phyloP scores from a whole-genome alignment of 495 filamentous ascomycete species.

The Bacidia rubella region DNA sequence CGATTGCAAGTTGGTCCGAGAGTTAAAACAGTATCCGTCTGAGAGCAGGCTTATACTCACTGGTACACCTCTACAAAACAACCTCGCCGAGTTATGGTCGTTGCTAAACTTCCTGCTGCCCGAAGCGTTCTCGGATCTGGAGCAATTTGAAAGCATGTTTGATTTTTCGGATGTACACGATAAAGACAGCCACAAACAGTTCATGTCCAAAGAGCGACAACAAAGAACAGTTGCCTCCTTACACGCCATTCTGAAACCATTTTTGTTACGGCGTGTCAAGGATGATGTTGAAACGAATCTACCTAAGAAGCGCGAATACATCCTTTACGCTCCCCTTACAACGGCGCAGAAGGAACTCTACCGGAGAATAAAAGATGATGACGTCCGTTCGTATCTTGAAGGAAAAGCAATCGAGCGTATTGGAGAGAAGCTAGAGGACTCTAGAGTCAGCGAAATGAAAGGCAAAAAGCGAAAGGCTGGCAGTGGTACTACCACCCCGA shows the following conservation, averaged over 20 bases:
- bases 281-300: slow-evolving; percentile 78
- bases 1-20: slow-evolving; percentile 79
- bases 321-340: slow-evolving; percentile 82
- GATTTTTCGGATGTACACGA: slow-evolving; percentile 85
- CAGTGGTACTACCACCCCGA: slow-evolving; percentile 28
- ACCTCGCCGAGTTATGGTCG: slow-evolving; percentile 90
- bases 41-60: slow-evolving; percentile 87
- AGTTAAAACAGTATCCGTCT: slow-evolving; percentile 74
- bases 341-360: slow-evolving; percentile 83
- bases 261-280: slow-evolving; percentile 79
- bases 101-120: slow-evolving; percentile 87
- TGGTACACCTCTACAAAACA: slow-evolving; percentile 91
- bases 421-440: slow-evolving; percentile 24
- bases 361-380: slow-evolving; percentile 66
- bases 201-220: slow-evolving; percentile 65
- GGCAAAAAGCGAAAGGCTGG: slow-evolving; percentile 43
- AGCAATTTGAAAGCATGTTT: slow-evolving; percentile 88
- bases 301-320: slow-evolving; percentile 94
- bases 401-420: slow-evolving; percentile 64
- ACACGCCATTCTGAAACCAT: slow-evolving; percentile 83
- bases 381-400: slow-evolving; percentile 69
- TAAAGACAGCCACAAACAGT: slow-evolving; percentile 50
- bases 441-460: slow-evolving; percentile 24
- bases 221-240: slow-evolving; percentile 75
- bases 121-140: slow-evolving; percentile 77